A percentile compares a stretch with the other conserved stretches of the same genome.
Conservation (phyloP, 805 yeast species). For the Candida chilensis region DNA sequence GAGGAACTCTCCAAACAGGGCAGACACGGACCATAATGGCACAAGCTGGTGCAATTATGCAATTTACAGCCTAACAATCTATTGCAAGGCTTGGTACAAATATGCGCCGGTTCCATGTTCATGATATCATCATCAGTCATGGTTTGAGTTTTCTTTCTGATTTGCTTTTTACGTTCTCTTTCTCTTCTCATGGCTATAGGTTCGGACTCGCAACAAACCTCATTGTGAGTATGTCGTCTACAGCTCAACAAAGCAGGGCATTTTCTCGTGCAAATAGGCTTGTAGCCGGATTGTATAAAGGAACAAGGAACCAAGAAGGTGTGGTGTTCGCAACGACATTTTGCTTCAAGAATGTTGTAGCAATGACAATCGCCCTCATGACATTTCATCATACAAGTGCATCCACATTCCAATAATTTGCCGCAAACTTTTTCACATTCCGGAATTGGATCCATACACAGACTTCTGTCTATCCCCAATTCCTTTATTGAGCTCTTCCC, state of each 20-base stretch:
- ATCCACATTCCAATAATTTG: conserved; percentile 64
- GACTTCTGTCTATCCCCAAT: conserved; percentile 29
- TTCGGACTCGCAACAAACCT: conserved; percentile 64
- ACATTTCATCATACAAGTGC: conserved; percentile 56
- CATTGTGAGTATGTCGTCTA: conserved; percentile 68
- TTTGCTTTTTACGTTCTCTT: conserved; percentile 39
- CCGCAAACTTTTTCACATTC: conserved; percentile 62
- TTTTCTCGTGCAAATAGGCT: conserved; percentile 58
- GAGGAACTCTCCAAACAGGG: conserved; percentile 77
- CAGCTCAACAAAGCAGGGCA: conserved; percentile 74
- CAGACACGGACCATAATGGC: conserved; percentile 75
- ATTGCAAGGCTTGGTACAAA: conserved; percentile 63
- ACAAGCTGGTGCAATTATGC: conserved; percentile 61
- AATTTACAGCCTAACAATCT: conserved; percentile 48
- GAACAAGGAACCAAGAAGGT: conserved; percentile 57
- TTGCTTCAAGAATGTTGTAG: conserved; percentile 33
- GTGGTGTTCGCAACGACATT: conserved; percentile 57
- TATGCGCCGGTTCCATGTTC: conserved; percentile 62
- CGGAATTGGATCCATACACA: conserved; percentile 80
- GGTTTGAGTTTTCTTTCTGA: conserved; percentile 32
- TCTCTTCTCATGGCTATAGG: conserved; percentile 48
- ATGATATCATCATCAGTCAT: conserved; percentile 39
- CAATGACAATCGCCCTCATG: conserved; percentile 77
- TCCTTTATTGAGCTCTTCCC: conserved; percentile 49
- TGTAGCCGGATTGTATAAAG: conserved; percentile 37